These are phyloP conservation scores for Trebouxiophyceae sp. DNA, from an alignment of 163 green algal genomes.

Conservation along the genomic window DNA sequence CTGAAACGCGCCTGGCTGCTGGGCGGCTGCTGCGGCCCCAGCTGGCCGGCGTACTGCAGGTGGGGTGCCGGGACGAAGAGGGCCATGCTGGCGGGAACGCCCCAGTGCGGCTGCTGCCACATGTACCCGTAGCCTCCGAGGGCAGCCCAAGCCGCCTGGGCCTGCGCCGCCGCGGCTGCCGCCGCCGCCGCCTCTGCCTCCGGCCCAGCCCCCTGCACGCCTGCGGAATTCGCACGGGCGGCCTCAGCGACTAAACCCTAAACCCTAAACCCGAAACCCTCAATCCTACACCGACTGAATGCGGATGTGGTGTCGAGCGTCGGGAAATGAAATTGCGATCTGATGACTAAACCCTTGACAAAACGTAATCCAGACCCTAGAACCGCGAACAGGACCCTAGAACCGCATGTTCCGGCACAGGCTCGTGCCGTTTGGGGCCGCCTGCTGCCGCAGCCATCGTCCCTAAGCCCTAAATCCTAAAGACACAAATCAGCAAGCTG, in stretches of 20 bases:
- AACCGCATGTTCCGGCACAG: too few relatives aligned
- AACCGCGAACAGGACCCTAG: too few relatives aligned
- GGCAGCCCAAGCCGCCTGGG: conserved; percentile 5
- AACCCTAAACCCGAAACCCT: neutral
- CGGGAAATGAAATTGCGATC: too few relatives aligned
- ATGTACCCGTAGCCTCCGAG: conserved; percentile 21
- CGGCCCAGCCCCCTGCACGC: neutral
- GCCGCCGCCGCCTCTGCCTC: neutral
- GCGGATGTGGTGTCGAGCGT: neutral
- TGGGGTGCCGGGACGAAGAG: conserved; percentile 32
- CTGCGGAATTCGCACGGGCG: neutral
- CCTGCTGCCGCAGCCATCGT: too few relatives aligned
- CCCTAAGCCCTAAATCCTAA: too few relatives aligned
- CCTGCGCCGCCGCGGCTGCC: conserved; percentile 2
- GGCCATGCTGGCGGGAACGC: conserved; percentile 42
- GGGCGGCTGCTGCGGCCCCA: conserved; percentile 15
- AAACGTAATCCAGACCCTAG: too few relatives aligned
- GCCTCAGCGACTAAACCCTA: neutral
- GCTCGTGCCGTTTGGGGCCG: too few relatives aligned
- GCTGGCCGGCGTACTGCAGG: conserved; percentile 58
- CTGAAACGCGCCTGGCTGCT: neutral
- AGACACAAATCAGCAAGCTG: too few relatives aligned
- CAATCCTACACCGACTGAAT: conserved; percentile 2
- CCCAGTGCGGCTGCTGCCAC: conserved; percentile 46
- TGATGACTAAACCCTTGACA: too few relatives aligned